These are phyloP conservation scores for Closterium sp. DNA, from an alignment of 139 green algal genomes.

Conservation along the genomic window DNA sequence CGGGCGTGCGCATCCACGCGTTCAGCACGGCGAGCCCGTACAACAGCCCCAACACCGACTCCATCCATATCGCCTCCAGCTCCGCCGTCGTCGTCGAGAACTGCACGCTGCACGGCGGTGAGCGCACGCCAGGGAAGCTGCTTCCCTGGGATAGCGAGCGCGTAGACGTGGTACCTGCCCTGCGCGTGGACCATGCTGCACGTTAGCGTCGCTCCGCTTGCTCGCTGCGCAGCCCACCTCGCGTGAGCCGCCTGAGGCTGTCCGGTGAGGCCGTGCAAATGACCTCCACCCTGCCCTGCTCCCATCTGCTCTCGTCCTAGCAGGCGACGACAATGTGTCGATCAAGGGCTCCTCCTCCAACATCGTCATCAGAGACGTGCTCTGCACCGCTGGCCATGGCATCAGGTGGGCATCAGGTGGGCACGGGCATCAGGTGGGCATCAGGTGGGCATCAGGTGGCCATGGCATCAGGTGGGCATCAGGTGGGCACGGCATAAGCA, in stretches of 20 bases:
- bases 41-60: neutral
- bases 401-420: neutral
- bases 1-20: neutral
- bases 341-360: conserved; percentile 9
- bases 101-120: neutral
- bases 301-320: neutral
- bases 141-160: no score
- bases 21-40: neutral
- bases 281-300: no score
- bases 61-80: neutral
- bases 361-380: neutral
- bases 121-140: no score
- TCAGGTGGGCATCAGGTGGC: no score
- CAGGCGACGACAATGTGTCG: conserved; percentile 5
- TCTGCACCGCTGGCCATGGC: neutral
- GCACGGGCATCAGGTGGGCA: no score
- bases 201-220: neutral
- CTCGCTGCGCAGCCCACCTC: no score
- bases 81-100: neutral
- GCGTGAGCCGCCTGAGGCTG: no score
- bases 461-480: no score
- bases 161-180: no score
- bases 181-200: neutral
- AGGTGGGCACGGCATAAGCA: no score
- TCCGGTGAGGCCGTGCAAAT: no score